Base-by-base conservation (phyloP, 371 early-diverging fungal genomes). In the Coemansia linderi region DNA sequence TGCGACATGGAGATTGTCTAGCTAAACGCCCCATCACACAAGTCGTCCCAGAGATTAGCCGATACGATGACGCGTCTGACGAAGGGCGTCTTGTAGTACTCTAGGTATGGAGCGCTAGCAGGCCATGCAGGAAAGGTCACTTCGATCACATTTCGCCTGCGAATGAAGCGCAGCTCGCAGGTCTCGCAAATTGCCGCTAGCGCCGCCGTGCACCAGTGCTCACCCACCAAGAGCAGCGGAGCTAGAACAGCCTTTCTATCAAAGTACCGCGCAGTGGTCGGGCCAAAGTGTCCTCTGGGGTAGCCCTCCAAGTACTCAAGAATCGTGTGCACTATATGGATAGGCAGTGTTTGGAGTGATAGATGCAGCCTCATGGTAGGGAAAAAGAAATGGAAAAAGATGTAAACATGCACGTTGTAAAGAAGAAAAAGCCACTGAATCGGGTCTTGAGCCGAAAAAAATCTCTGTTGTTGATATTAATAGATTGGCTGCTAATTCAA, bases 121-220 rank as follows among this genome's bases (percentile, higher is more conserved):
- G 57, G 57, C 57, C 57, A 56, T 17, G 57, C 57, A 10, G 57
- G 57, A 56, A 56, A 56, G n/a, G 33, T 33, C 57, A 56, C 36
- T 5, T 56, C 33, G 15, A 56, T 19, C n/a, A 36, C 19, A n/a
- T 36, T 56, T 4, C 57, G 36, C 2, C n/a, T n/a, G 19, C 36
- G 31, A 27, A n/a, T 36, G 36, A 56, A 56, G 19, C 19, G n/a
- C 15, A 56, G 19, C 31, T 17, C 36, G 19, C 57, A 33, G 13
- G 17, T 27, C 17, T 56, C 57, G 36, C 33, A 56, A n/a, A 56
- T 56, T 1, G 57, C 33, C 7, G 36, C 57, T 7, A 56, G 57
- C 19, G 57, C 57, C 12, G 57, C 31, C 19, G 33, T 19, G 10
- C 57, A 36, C 57, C 57, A 56, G 36, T 31, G 36, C 17, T 56